These are phyloP conservation scores for Yamadazyma sp. DNA, from an alignment of 805 yeast species.

Conservation along the genomic window DNA sequence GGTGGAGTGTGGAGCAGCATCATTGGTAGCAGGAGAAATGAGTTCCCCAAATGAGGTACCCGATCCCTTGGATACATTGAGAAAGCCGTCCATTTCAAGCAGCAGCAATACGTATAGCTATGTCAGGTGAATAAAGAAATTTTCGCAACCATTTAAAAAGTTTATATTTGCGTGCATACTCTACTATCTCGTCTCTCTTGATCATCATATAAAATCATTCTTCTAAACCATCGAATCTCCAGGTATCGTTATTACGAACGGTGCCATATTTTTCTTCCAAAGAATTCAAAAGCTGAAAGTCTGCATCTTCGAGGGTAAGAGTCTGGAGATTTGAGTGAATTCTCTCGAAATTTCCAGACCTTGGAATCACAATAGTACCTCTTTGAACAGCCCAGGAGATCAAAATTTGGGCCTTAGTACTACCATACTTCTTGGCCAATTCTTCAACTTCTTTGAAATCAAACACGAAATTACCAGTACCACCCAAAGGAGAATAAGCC, in stretches of 20 bases:
- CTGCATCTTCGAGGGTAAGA: slow-evolving; percentile 34
- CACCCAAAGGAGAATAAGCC: slow-evolving; percentile 83
- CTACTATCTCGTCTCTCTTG: neutral
- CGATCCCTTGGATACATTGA: too few species aligned
- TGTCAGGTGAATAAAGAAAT: too few species aligned
- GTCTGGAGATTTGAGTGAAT: slow-evolving; percentile 54
- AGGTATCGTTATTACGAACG: slow-evolving; percentile 12
- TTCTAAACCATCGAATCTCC: slow-evolving; percentile 10
- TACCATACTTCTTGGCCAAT: slow-evolving; percentile 57
- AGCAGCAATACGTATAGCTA: neutral
- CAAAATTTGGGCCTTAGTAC: slow-evolving; percentile 64
- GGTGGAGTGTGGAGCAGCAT: too few species aligned
- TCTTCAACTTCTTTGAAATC: slow-evolving; percentile 50
- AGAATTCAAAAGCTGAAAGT: slow-evolving; percentile 18
- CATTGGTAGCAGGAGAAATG: too few species aligned
- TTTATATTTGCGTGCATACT: too few species aligned
- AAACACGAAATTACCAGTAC: slow-evolving; percentile 71
- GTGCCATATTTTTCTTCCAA: slow-evolving; percentile 11
- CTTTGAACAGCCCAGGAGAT: slow-evolving; percentile 86
- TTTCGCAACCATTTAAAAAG: slow-evolving; percentile 1
- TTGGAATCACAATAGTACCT: slow-evolving; percentile 74
- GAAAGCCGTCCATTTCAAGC: too few species aligned
- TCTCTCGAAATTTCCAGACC: slow-evolving; percentile 66
- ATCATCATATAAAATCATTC: neutral
- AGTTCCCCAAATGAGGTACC: too few species aligned